A percentile compares a stretch with the other conserved stretches of the same genome.
These are phyloP conservation scores for Ascochyta koolunga DNA, from an alignment of 2,329 filamentous ascomycete species.

Conservation along the genomic window DNA sequence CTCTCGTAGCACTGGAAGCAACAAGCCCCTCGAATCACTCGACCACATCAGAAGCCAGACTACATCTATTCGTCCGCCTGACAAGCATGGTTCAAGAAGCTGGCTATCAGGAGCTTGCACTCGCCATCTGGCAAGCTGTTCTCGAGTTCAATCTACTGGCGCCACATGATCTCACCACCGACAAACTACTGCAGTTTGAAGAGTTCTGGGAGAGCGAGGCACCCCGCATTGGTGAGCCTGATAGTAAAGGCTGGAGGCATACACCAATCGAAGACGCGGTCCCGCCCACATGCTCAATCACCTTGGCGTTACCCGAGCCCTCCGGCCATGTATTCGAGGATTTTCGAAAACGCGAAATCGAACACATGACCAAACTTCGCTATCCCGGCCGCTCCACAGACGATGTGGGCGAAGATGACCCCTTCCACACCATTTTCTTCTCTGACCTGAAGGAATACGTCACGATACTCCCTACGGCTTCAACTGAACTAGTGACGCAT, in stretches of 20 bases:
- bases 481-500: conserved; percentile 64
- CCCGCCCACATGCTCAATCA: conserved; percentile 2
- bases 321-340: conserved; percentile 25
- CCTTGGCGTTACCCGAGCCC: conserved; percentile 5
- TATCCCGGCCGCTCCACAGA: conserved; percentile 77
- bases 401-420: conserved; percentile 76
- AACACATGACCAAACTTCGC: conserved; percentile 55
- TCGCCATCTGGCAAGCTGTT: conserved; percentile 82
- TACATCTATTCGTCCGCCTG: conserved; percentile 77
- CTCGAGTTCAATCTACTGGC: conserved; percentile 74
- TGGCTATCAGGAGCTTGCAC: conserved; percentile 77
- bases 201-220: conserved; percentile 89
- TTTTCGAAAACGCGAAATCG: conserved; percentile 59
- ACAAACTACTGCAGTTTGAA: conserved; percentile 55
- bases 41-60: conserved; percentile 31
- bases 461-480: conserved; percentile 48
- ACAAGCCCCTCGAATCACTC: not conserved
- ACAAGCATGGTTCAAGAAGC: conserved; percentile 76
- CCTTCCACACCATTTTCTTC: conserved; percentile 80
- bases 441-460: conserved; percentile 74
- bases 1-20: conserved; percentile 54
- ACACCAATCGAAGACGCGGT: conserved; percentile 45
- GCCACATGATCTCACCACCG: conserved; percentile 56
- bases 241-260: conserved; percentile 72
- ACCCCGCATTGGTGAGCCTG: conserved; percentile 75